phyloP scores from a whole-genome alignment of 495 filamentous ascomycete genomes.

The Neurospora sp. region DNA sequence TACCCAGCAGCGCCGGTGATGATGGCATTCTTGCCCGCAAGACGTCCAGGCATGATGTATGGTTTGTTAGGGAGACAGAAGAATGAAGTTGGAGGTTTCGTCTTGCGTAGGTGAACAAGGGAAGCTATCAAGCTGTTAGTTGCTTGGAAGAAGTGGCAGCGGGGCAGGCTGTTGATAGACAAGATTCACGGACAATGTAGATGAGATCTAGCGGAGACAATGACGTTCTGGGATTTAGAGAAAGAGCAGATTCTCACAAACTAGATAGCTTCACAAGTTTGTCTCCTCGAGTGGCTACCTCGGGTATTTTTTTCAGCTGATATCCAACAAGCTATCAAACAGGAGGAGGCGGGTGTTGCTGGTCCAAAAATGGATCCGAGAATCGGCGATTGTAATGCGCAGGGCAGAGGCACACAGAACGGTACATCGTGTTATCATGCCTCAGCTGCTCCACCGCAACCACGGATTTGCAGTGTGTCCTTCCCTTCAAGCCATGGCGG shows the following conservation, averaged over 20 bases:
- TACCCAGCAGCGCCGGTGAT: slow-evolving; percentile 91
- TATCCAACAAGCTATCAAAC: neutral
- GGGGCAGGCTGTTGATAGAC: neutral
- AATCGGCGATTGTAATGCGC: neutral
- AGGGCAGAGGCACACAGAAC: neutral
- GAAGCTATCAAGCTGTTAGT: neutral
- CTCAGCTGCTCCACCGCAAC: neutral
- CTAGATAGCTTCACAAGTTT: neutral
- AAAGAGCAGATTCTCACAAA: neutral
- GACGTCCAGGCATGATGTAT: slow-evolving; percentile 40
- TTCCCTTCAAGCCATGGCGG: neutral
- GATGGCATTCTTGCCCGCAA: slow-evolving; percentile 87
- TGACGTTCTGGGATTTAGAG: neutral
- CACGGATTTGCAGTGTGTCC: neutral
- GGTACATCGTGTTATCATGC: neutral
- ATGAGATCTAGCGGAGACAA: neutral
- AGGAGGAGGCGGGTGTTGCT: neutral
- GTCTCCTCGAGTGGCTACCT: neutral
- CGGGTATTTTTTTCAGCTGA: neutral
- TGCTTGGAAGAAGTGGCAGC: neutral
- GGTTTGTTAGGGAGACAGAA: neutral
- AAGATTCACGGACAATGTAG: neutral
- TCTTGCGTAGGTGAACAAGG: neutral
- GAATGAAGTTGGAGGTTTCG: neutral
- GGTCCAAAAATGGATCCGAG: neutral